phyloP scores from a whole-genome alignment of 495 filamentous ascomycete genomes.

The Penicillium verhagenii region DNA sequence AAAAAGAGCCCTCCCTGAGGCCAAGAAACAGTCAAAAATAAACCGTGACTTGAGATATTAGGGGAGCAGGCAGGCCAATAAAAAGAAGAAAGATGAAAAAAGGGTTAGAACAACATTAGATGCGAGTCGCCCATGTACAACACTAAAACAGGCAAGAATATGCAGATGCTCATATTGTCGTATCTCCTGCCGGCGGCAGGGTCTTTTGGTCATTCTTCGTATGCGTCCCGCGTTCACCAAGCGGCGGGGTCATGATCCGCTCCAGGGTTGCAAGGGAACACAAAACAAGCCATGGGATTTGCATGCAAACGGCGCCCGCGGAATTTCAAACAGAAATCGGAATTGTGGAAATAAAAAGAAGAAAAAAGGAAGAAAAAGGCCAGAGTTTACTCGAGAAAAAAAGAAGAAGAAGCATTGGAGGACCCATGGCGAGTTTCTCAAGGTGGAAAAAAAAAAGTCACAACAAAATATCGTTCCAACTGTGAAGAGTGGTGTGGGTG shows the following conservation, averaged over 20 bases:
- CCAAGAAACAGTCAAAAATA: background rate
- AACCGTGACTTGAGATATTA: background rate
- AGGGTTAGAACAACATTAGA: slow-evolving; percentile 37
- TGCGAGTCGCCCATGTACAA: slow-evolving; percentile 43
- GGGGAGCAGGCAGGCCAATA: slow-evolving; percentile 1
- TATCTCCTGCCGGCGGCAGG: slow-evolving; percentile 37
- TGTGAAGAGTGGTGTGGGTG: slow-evolving; percentile 16
- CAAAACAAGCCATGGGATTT: slow-evolving; percentile 34
- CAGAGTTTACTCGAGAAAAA: slow-evolving; percentile 10
- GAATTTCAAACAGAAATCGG: slow-evolving; percentile 24
- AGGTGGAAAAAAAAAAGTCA: slow-evolving; percentile 11
- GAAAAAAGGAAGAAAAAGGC: slow-evolving; percentile 7
- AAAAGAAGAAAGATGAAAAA: slow-evolving; percentile 10
- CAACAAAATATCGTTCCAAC: slow-evolving; percentile 33
- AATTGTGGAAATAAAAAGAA: slow-evolving; percentile 26
- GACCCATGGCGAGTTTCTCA: slow-evolving; percentile 4
- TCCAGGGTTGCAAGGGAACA: slow-evolving; percentile 16
- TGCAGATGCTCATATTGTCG: slow-evolving; percentile 49
- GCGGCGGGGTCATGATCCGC: slow-evolving; percentile 21
- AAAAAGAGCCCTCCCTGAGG: background rate
- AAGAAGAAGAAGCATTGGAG: background rate
- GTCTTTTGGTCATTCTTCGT: slow-evolving; percentile 39
- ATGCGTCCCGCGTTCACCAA: slow-evolving; percentile 33
- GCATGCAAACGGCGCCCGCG: slow-evolving; percentile 42
- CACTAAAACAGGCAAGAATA: slow-evolving; percentile 39